These are phyloP conservation scores for Aspergillus fijiensis DNA, from an alignment of 2,329 filamentous ascomycete species.

Conservation along the genomic window DNA sequence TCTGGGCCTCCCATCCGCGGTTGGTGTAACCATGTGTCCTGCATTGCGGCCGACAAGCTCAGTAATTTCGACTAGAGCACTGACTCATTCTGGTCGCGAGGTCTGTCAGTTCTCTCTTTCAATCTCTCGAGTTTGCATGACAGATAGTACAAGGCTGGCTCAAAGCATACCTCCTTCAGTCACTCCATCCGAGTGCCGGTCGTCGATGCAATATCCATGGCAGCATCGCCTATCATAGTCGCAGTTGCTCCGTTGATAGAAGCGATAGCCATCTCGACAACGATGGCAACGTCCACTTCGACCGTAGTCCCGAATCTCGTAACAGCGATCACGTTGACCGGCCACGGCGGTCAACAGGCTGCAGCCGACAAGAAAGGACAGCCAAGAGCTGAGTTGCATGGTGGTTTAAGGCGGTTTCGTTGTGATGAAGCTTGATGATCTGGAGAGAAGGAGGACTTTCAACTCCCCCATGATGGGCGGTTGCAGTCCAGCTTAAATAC, in stretches of 20 bases:
- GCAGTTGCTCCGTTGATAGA: neutral
- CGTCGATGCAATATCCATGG: neutral
- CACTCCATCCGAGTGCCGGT: neutral
- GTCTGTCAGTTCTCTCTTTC: neutral
- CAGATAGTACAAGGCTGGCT: neutral
- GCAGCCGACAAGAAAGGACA: neutral
- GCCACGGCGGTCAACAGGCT: neutral
- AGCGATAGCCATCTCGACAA: neutral
- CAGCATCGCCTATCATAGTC: neutral
- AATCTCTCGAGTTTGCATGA: neutral
- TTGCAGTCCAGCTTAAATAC: neutral
- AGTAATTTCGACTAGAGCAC: neutral
- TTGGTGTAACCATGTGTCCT: neutral
- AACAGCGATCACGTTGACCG: conserved; percentile 1
- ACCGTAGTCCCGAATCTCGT: conserved; percentile 1
- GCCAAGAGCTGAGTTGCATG: conserved; percentile 2
- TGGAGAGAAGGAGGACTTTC: neutral
- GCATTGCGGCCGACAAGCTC: neutral
- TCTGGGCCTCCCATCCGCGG: neutral
- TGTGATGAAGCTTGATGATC: neutral
- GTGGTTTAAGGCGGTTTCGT: neutral
- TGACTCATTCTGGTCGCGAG: neutral
- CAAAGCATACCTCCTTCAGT: neutral
- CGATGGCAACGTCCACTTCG: neutral
- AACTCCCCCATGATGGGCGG: neutral